Conservation (phyloP, 2,329 filamentous ascomycete genomes). For the Pseudocercospora eumusae region DNA sequence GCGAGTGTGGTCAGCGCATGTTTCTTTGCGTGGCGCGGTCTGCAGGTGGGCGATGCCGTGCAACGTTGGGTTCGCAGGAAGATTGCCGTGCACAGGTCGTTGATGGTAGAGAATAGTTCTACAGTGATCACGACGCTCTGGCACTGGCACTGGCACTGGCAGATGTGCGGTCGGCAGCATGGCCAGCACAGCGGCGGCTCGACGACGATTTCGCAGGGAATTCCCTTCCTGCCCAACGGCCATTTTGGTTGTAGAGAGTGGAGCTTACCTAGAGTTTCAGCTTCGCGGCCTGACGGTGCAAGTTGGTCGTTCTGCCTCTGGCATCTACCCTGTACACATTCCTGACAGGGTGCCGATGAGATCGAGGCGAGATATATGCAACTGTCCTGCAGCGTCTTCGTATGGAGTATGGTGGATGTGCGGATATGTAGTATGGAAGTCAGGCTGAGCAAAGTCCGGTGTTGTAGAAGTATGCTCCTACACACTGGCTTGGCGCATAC, state of each 20-base stretch:
- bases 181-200: background rate
- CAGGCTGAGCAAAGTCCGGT: background rate
- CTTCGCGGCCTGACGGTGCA: background rate
- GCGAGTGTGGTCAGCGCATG: slow-evolving; percentile 21
- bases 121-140: background rate
- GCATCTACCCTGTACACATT: background rate
- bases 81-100: no score
- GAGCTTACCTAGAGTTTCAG: slow-evolving; percentile 5
- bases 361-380: background rate
- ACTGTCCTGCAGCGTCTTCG: no score
- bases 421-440: background rate
- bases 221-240: background rate
- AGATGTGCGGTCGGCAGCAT: slow-evolving; percentile 11
- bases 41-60: slow-evolving; percentile 12
- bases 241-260: slow-evolving; percentile 5
- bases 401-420: no score
- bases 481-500: no score
- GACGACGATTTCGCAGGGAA: background rate
- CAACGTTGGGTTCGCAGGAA: slow-evolving; percentile 14
- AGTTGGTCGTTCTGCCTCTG: background rate
- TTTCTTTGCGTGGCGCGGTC: background rate
- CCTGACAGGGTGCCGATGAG: background rate
- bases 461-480: no score
- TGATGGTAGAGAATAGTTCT: background rate
- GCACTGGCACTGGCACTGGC: no score